Base-by-base conservation (phyloP, 495 filamentous ascomycete species). In the Aspergillus heteromorphus region DNA sequence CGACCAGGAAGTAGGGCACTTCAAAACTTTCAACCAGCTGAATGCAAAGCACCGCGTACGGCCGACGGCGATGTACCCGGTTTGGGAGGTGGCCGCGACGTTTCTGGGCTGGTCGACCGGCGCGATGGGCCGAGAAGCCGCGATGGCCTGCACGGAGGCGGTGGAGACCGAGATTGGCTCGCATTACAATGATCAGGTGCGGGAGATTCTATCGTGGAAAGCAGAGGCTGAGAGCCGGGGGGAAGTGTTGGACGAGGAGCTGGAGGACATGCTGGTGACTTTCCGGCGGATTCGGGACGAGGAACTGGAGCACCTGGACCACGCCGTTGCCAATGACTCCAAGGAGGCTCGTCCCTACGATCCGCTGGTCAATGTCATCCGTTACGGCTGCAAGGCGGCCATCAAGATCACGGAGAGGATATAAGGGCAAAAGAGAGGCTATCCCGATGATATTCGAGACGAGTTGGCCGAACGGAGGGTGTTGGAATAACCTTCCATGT, bases 101-200 rank as follows among this genome's bases (percentile, higher is more conserved):
- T 87, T 86, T 2, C 71, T 98, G 2, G 93, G 93, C 13, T 95
- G 95, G 87, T 80, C 81, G 2, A 98, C 93, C 1, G 93, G 85
- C 0, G 67, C 91, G n/a, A 78, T 97, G 78, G 91, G 95, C 0
- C 82, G 88, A 36, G 92, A 97, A 73, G 92, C 93, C 0, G 91
- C 93, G 3, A 98, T 98, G 93, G 93, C 95, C 19, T 98, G 93
- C 65, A 98, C 93, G 10, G 93, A 98, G 72, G 93, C 93, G 5
- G 91, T 98, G 25, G 93, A 98, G 75, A 98, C 95, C 25, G 93
- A 97, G 76, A 98, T 98, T 58, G 93, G 95, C 0, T 82, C 81
- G 14, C 93, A 98, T 69, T 98, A 98, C 67, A 98, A 98, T 67
- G 85, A 84, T 38, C 93, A 98, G 73, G 87, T 98, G 29, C 71